Conservation (phyloP, 2,329 filamentous ascomycete genomes). For the Lanzia echinophila region DNA sequence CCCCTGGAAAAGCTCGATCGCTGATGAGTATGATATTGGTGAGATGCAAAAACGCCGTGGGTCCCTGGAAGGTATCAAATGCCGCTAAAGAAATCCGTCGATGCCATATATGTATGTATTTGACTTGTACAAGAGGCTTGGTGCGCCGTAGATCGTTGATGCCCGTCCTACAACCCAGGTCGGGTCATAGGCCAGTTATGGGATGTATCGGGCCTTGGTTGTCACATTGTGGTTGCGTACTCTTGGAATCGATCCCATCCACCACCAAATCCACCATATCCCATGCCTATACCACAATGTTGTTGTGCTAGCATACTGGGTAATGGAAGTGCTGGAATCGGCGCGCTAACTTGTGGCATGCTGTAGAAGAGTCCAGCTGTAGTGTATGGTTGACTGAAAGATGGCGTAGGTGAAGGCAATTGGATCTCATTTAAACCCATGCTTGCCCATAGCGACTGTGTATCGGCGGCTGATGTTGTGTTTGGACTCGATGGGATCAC, state of each 20-base stretch:
- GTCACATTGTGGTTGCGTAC: conserved; percentile 83
- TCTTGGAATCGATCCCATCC: conserved; percentile 83
- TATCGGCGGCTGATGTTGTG: conserved; percentile 62
- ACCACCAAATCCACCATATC: conserved; percentile 59
- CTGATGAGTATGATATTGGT: conserved; percentile 23
- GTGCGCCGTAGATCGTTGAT: conserved; percentile 20
- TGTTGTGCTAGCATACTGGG: conserved; percentile 81
- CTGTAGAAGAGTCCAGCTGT: conserved; percentile 73
- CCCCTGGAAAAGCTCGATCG: conserved; percentile 28
- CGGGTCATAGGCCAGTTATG: conserved; percentile 43
- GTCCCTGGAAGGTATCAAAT: conserved; percentile 27
- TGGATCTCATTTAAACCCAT: conserved; percentile 69
- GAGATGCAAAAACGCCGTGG: conserved; percentile 21
- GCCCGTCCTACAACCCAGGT: conserved; percentile 37
- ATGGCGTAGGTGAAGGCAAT: conserved; percentile 70
- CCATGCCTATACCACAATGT: conserved; percentile 71
- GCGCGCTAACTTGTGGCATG: conserved; percentile 65
- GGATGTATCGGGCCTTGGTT: conserved; percentile 41
- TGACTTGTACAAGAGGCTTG: conserved; percentile 14
- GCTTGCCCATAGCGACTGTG: conserved; percentile 69
- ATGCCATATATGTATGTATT: conserved; percentile 10
- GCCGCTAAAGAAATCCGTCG: conserved; percentile 26
- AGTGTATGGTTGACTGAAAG: conserved; percentile 72
- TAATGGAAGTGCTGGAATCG: conserved; percentile 70
- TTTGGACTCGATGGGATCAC: conserved; percentile 84